Evolutionary conservation across 2,329 filamentous ascomycete genomes (phyloP), one percentile per base, ranked within the genome.

Genomic region (Apiospora kogelbergensis): DNA sequence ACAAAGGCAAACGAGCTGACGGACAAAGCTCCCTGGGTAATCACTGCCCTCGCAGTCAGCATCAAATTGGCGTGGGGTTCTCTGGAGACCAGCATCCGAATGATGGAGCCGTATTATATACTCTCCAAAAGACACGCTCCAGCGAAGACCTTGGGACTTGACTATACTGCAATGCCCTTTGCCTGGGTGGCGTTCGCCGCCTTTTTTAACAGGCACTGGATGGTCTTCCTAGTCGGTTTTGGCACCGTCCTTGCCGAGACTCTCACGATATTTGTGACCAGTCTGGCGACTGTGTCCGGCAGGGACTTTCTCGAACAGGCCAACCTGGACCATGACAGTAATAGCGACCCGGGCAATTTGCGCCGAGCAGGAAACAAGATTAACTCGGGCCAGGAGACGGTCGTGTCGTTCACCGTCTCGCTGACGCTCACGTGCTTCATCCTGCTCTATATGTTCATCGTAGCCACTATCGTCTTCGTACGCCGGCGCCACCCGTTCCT

Each of bases 81-180:
- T 3, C 83, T 93, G 70, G 92, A 93, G 74, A 90, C 87, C 68
- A 87, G 89, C 33, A 85, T 93, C 63, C 89, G 91, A 53, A 90
- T 93, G 85, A 88, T 93, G 78, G 90, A 93, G 77, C 91, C 91
- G 1, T 94, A 91, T 75, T 92, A 90, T 76, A 87, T 92, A 70
- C 85, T 94, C 2, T 90, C 88, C 17, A 83, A 84, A 67, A 86
- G 91, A 3, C 87, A 91, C 72, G 91, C 91, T 3, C 87, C 89
- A 0, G 83, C 90, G 7, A 87, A 85, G 72, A 90, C 88, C 1
- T 84, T 94, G 7, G 90, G 89, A 0, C 85, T 93, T 11, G 91
- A 94, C 78, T 93, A 94, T 78, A 91, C 90, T 0, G 90, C 90
- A 37, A 87, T 92, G 73, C 90, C 91, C 6, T 92, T 92, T 67